Conservation (phyloP, 2,329 filamentous ascomycete genomes). For the Zymoseptoria crescenta region DNA sequence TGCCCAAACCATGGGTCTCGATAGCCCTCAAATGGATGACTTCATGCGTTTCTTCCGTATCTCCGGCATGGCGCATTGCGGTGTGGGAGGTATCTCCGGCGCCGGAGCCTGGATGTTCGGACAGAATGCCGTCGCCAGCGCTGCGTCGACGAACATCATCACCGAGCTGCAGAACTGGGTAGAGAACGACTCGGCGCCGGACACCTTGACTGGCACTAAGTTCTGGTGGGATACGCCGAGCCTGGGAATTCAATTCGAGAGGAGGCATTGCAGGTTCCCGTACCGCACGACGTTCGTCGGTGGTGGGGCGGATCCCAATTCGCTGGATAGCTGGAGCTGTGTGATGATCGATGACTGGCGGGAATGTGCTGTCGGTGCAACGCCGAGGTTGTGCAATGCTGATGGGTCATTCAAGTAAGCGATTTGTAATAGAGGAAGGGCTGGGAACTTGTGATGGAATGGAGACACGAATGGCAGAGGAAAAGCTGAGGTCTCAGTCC, state of each 20-base stretch:
- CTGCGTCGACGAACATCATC: conserved; percentile 39
- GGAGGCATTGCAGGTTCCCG: conserved; percentile 39
- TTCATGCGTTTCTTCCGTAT: conserved; percentile 45
- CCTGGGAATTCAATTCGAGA: conserved; percentile 37
- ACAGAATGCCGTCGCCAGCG: conserved; percentile 24
- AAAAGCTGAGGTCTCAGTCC: background rate
- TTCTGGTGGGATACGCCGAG: conserved; percentile 36
- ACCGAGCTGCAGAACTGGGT: conserved; percentile 37
- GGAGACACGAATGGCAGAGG: background rate
- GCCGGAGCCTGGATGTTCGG: conserved; percentile 39
- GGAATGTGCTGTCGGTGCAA: conserved; percentile 18
- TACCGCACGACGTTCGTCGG: conserved; percentile 31
- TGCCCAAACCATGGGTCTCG: conserved; percentile 30
- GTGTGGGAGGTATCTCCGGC: conserved; percentile 35
- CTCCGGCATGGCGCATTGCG: conserved; percentile 47
- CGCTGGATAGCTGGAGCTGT: conserved; percentile 32
- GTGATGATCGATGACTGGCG: conserved; percentile 23
- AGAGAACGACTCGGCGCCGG: conserved; percentile 25
- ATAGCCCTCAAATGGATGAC: conserved; percentile 32
- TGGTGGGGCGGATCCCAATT: conserved; percentile 25
- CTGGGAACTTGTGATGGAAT: background rate
- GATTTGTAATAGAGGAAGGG: background rate
- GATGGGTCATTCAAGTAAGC: conserved; percentile 19
- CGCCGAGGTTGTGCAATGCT: conserved; percentile 18
- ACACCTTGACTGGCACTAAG: conserved; percentile 37